phyloP scores from a whole-genome alignment of 2,329 filamentous ascomycete species.

The Ilyonectria mors-panacis region DNA sequence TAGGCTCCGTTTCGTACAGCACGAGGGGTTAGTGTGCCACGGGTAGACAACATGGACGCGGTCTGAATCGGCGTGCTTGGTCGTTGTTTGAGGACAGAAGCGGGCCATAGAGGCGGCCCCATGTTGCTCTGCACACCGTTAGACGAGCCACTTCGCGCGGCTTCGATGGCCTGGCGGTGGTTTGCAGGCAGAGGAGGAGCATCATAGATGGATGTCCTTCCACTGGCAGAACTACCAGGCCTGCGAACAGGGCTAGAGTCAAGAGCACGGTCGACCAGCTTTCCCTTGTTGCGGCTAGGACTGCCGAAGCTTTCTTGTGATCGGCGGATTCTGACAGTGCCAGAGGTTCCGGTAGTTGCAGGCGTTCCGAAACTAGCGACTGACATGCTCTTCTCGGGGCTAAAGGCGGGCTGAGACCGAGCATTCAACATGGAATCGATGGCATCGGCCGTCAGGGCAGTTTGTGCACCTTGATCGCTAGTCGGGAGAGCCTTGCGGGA shows the following conservation, averaged over 20 bases:
- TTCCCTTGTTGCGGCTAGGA: slow-evolving; percentile 56
- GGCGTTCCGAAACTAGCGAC: slow-evolving; percentile 52
- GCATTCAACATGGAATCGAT: slow-evolving; percentile 82
- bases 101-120: slow-evolving; percentile 88
- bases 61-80: slow-evolving; percentile 74
- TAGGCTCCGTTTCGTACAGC: slow-evolving; percentile 63
- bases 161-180: slow-evolving; percentile 88
- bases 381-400: slow-evolving; percentile 56
- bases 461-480: slow-evolving; percentile 84
- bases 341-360: slow-evolving; percentile 55
- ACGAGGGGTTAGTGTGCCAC: slow-evolving; percentile 72
- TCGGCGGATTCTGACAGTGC: slow-evolving; percentile 61
- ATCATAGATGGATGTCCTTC: slow-evolving; percentile 59
- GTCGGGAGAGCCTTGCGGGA: slow-evolving; percentile 62
- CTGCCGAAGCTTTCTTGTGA: slow-evolving; percentile 67
- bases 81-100: slow-evolving; percentile 75
- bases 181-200: slow-evolving; percentile 84
- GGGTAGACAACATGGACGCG: slow-evolving; percentile 62
- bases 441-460: slow-evolving; percentile 83
- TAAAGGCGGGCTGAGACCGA: slow-evolving; percentile 37
- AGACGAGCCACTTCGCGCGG: slow-evolving; percentile 74
- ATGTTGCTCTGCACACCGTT: slow-evolving; percentile 69
- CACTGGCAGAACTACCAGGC: slow-evolving; percentile 82
- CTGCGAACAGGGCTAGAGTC: slow-evolving; percentile 62
- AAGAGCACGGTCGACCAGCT: slow-evolving; percentile 56